Conservation (phyloP, 2,329 filamentous ascomycete genomes). For the Hyphodiscus sp. region DNA sequence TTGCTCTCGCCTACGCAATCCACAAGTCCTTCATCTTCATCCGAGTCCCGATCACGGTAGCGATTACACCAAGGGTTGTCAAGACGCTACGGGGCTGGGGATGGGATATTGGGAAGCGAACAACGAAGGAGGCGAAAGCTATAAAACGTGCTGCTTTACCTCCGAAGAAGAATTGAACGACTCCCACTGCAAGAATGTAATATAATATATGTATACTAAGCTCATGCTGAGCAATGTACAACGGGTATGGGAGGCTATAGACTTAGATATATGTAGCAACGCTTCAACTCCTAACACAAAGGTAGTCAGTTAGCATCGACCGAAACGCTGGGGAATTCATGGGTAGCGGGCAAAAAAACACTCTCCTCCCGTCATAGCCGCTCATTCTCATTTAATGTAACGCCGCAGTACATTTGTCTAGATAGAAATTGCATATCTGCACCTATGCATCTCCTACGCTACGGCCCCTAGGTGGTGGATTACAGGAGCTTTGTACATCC, state of each 20-base stretch:
- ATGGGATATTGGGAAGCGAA: slow-evolving; percentile 85
- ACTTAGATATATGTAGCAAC: too few relatives aligned
- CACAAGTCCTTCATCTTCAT: slow-evolving; percentile 98
- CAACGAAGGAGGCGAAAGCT: slow-evolving; percentile 31
- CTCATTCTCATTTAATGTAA: too few relatives aligned
- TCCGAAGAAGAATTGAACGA: neutral
- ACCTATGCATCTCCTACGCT: too few relatives aligned
- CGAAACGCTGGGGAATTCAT: too few relatives aligned
- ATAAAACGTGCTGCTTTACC: slow-evolving; percentile 20
- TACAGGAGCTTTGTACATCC: too few relatives aligned
- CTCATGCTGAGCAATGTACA: neutral
- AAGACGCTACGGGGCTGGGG: slow-evolving; percentile 82
- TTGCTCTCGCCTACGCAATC: slow-evolving; percentile 90
- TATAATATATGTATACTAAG: neutral
- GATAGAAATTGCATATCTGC: too few relatives aligned
- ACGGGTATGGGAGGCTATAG: neutral
- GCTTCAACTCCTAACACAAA: too few relatives aligned
- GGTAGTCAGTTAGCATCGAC: too few relatives aligned
- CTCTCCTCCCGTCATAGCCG: too few relatives aligned
- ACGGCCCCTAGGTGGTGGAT: too few relatives aligned
- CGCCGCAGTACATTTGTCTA: too few relatives aligned
- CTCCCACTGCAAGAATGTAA: neutral
- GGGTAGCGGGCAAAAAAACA: too few relatives aligned
- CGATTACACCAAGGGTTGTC: slow-evolving; percentile 90
- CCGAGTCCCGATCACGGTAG: slow-evolving; percentile 86